Evolutionary conservation across 768 basidiomycete species (phyloP).

Genomic region (Cystoderma amianthinum): DNA sequence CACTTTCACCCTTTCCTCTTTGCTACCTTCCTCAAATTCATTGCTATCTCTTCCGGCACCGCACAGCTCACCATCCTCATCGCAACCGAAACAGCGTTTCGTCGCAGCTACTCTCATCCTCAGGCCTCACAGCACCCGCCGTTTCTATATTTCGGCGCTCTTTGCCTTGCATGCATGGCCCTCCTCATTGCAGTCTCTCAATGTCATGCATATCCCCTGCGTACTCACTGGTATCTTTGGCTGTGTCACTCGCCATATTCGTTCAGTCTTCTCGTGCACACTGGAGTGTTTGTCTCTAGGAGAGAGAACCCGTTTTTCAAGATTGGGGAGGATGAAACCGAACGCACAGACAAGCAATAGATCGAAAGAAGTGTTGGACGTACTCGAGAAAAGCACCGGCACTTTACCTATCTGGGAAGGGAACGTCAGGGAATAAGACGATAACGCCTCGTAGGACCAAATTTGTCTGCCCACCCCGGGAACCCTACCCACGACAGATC

Average conservation of each 20-base stretch:
- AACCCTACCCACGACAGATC: slow-evolving; percentile 47
- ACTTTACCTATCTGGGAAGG: too few relatives aligned
- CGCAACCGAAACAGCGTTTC: slow-evolving; percentile 56
- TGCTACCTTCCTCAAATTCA: slow-evolving; percentile 57
- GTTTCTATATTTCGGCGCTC: slow-evolving; percentile 55
- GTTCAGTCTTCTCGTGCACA: slow-evolving; percentile 56
- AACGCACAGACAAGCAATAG: slow-evolving; percentile 8
- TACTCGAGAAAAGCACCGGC: slow-evolving; percentile 26
- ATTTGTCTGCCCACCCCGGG: slow-evolving; percentile 30
- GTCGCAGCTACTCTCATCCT: slow-evolving; percentile 45
- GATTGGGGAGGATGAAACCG: slow-evolving; percentile 4
- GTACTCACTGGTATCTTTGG: slow-evolving; percentile 75
- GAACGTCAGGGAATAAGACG: neutral
- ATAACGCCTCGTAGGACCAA: slow-evolving; percentile 3
- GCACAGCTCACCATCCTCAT: slow-evolving; percentile 66
- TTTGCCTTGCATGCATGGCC: slow-evolving; percentile 63
- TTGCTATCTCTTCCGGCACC: slow-evolving; percentile 63
- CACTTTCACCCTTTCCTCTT: too few relatives aligned
- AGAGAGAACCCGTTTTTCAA: slow-evolving; percentile 18
- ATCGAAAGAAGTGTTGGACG: slow-evolving; percentile 20
- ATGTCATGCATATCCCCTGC: slow-evolving; percentile 68
- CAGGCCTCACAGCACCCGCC: slow-evolving; percentile 73
- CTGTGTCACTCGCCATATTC: slow-evolving; percentile 68
- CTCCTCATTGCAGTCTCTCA: slow-evolving; percentile 64
- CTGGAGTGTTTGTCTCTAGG: slow-evolving; percentile 26